Base-by-base conservation (phyloP, 1,284 basidiomycete genomes). In the Rugosomyces carneus region DNA sequence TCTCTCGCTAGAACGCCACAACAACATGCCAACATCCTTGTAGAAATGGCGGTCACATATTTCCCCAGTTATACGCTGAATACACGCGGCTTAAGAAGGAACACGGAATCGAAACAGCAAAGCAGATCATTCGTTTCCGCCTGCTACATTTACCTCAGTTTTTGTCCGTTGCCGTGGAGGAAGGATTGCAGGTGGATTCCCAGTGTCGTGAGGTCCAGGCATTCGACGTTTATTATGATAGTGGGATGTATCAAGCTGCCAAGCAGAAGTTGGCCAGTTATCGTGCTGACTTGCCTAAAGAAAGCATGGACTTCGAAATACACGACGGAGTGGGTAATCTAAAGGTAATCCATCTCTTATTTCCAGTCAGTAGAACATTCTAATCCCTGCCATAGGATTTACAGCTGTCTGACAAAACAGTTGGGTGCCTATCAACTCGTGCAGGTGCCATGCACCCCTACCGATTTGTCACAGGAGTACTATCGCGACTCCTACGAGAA, bases 21-120 rank as follows among this genome's bases (percentile, higher is more conserved):
- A 23, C 7, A 4, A n/a, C 11, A n/a, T 13, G 31, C 8, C 11
- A 26, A n/a, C 10, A 18, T 26, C n/a, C 42, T 26, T 26, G 24
- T 26, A 83, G 84, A 50, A 87, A 87, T 50, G 84, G 84, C 1
- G 84, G 84, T 0, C 84, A 87, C 55, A 74, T 84, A 40, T 80
- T 76, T 18, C 79, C 83, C 1, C 65, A 73, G 2, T 58, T 82
- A 1, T 85, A 78, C 52, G 72, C 76, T 29, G 80, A 84, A 49
- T 84, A 84, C 53, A 51, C 56, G 1, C 55, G 64, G n/a, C 60
- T 84, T 26, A 78, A 75, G 56, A 58, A 65, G 44, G 51, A 58
- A 24, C 59, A 73, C 49, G 83, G 83, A 2, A 52, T 59, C 11
- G 59, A 66, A 6, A 59, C 61, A 19, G 81, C 84, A 0, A 66